These are phyloP conservation scores for Hordeum pubiflorum DNA, from an alignment of 202 grass and related monocot genomes.

Conservation along the genomic window DNA sequence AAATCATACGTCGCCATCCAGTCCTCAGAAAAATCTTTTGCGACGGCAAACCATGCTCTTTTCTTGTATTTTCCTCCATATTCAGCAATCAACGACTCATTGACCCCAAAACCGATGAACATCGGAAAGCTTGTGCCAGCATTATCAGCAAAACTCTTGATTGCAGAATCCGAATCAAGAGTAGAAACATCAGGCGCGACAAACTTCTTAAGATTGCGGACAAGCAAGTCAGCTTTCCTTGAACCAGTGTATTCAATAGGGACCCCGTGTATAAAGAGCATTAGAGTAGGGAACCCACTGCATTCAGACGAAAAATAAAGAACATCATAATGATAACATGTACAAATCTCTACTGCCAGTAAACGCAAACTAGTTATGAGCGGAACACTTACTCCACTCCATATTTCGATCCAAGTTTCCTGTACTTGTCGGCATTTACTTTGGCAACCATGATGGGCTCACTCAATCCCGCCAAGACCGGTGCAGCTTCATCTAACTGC, in stretches of 20 bases:
- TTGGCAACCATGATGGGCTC: slow-evolving; percentile 76
- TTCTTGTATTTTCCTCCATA: slow-evolving; percentile 88
- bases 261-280: slow-evolving; percentile 79
- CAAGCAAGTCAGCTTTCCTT: slow-evolving; percentile 68
- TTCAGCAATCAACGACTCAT: slow-evolving; percentile 65
- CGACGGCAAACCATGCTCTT: slow-evolving; percentile 86
- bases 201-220: slow-evolving; percentile 86
- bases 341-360: not conserved
- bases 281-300: slow-evolving; percentile 88
- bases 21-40: slow-evolving; percentile 92
- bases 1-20: slow-evolving; percentile 76
- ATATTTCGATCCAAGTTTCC: slow-evolving; percentile 78
- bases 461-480: slow-evolving; percentile 52
- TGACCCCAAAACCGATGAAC: slow-evolving; percentile 82
- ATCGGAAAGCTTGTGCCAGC: slow-evolving; percentile 74
- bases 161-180: slow-evolving; percentile 55
- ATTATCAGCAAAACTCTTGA: slow-evolving; percentile 62
- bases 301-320: slow-evolving; percentile 15
- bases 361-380: not conserved
- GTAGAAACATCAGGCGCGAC: slow-evolving; percentile 76
- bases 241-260: slow-evolving; percentile 90
- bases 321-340: not conserved
- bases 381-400: slow-evolving; percentile 72
- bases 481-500: slow-evolving; percentile 93
- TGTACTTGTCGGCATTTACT: slow-evolving; percentile 93